Evolutionary conservation across 2,329 filamentous ascomycete genomes (phyloP), one percentile per base, ranked within the genome.

Genomic region (Huntiella omanensis): DNA sequence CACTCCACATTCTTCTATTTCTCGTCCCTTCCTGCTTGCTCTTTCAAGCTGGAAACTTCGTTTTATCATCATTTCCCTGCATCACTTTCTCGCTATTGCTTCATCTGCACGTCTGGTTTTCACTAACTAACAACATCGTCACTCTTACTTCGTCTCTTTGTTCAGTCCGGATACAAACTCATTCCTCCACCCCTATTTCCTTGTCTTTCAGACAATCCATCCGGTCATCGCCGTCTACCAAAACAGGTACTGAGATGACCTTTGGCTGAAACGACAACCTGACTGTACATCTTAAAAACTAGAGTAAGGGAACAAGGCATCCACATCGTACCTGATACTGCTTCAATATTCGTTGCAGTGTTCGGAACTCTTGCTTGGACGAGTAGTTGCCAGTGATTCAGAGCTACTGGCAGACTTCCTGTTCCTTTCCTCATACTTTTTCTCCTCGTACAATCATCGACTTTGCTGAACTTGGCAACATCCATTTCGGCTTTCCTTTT

Each of bases 321-420:
- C 49, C 41, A 28, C 43, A 17, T 43, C 49, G 22, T 28, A 10
- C 36, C 46, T n/a, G 19, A 41, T 19, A 41, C 33, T 32, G 28
- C 40, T 32, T 15, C 40, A 11, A 41, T 28, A 28, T 28, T 28
- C 6, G 22, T 28, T 28, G 22, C 22, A 28, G 22, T 28, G 22
- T 28, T 28, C 22, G 22, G 32, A 4, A 40, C 32, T 36, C 15
- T 19, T 22, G 15, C 40, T 41, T 49, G 41, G 43, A 37, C 40
- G 46, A 51, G 45, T 45, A 49, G 37, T 44, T 49, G 47, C 36
- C 43, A 49, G 47, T 49, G 47, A 49, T 49, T 49, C 47, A 49
- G 47, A 49, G 47, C 41, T 49, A 43, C 47, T 43, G 47, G 17
- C 43, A 46, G 43, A 39, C 43, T 45, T 46, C 43, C 43, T 49